phyloP scores from a whole-genome alignment of 768 basidiomycete genomes.

The Termitomyces sp. region DNA sequence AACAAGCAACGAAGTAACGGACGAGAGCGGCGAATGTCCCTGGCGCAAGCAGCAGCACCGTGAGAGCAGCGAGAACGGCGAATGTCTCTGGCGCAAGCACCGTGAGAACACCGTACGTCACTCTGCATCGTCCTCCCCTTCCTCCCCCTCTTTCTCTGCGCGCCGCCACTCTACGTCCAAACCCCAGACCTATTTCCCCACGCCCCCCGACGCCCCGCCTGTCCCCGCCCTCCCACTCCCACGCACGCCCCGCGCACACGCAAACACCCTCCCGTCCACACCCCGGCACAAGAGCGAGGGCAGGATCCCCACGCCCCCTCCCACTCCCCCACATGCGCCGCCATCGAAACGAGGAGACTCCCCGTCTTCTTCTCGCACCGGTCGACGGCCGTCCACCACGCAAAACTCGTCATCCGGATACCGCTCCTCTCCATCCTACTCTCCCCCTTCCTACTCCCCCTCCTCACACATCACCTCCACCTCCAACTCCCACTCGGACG shows the following conservation, averaged over 20 bases:
- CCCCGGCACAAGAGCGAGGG: background rate
- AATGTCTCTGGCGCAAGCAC: constrained; percentile 19
- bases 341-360: background rate
- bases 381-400: no score
- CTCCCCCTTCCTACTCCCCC: constrained; percentile 3
- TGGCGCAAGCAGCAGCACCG: constrained; percentile 18
- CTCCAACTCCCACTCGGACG: constrained; percentile 1
- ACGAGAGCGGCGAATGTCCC: constrained; percentile 22
- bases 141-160: background rate
- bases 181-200: background rate
- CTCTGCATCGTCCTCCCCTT: background rate
- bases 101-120: no score
- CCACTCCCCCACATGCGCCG: constrained; percentile 20
- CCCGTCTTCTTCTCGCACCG: background rate
- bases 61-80: constrained; percentile 23
- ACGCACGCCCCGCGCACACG: constrained; percentile 1
- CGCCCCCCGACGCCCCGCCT: background rate
- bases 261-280: constrained; percentile 2
- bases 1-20: constrained; percentile 23
- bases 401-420: no score
- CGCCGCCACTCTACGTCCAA: background rate
- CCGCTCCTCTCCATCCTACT: background rate
- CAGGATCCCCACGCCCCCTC: constrained; percentile 16
- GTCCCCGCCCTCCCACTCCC: background rate
- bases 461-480: no score